Conservation (phyloP, 768 basidiomycete species). For the Dacryopinax primogenitus region DNA sequence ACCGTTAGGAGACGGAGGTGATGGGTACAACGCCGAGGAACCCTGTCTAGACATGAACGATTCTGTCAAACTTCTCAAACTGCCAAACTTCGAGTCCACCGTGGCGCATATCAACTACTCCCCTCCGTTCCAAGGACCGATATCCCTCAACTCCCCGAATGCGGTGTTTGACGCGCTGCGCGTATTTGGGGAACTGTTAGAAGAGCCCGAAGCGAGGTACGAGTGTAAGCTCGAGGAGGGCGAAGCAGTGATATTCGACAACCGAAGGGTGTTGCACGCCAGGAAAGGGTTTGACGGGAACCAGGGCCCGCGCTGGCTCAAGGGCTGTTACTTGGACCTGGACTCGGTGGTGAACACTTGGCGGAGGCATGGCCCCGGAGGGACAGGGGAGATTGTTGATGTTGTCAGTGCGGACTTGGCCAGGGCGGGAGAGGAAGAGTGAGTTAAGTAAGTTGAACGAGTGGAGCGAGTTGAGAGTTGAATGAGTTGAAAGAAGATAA, state of each 20-base stretch:
- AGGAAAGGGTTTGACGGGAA: slow-evolving; percentile 54
- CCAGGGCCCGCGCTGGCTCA: slow-evolving; percentile 66
- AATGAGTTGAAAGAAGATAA: no score
- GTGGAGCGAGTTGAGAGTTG: no score
- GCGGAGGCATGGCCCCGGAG: slow-evolving; percentile 8
- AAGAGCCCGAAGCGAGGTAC: slow-evolving; percentile 40
- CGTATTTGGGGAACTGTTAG: slow-evolving; percentile 46
- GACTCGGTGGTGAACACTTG: slow-evolving; percentile 43
- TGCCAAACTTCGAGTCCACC: background rate
- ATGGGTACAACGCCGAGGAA: background rate
- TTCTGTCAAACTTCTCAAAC: no score
- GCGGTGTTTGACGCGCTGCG: slow-evolving; percentile 51
- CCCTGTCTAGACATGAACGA: slow-evolving; percentile 16
- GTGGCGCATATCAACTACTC: slow-evolving; percentile 76
- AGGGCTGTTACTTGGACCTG: slow-evolving; percentile 48
- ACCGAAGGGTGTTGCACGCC: slow-evolving; percentile 77
- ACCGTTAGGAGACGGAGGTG: background rate
- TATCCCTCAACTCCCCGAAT: slow-evolving; percentile 39
- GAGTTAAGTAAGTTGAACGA: no score
- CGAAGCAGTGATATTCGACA: slow-evolving; percentile 84
- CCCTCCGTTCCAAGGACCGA: slow-evolving; percentile 86
- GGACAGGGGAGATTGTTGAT: no score
- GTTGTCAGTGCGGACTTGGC: no score
- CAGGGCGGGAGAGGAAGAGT: no score
- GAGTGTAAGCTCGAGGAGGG: slow-evolving; percentile 63